Conservation (phyloP, 345 rosid species). For the Corymbia maculata region DNA sequence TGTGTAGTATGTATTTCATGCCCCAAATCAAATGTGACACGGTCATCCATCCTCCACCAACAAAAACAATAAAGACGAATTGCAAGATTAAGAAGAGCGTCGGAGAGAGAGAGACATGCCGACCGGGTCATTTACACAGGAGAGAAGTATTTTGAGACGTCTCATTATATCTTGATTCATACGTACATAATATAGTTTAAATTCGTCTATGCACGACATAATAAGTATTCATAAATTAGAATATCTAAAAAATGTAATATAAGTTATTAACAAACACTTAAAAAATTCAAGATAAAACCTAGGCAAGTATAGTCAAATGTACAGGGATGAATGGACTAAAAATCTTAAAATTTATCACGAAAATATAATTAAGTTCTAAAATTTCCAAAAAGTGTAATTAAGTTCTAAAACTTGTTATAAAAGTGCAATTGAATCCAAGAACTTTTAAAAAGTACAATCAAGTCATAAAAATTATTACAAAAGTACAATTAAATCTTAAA, state of each 20-base stretch:
- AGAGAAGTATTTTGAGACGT: not conserved
- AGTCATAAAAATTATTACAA: too few relatives aligned
- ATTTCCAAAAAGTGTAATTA: too few relatives aligned
- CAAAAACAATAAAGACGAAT: not conserved
- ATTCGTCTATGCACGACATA: not conserved
- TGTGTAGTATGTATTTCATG: not conserved
- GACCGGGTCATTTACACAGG: too few relatives aligned
- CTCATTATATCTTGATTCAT: not conserved
- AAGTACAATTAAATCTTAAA: too few relatives aligned
- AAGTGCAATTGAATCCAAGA: too few relatives aligned
- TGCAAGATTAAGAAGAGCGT: not conserved
- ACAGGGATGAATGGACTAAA: too few relatives aligned
- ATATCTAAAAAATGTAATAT: not conserved
- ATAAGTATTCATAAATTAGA: not conserved
- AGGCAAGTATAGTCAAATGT: not conserved
- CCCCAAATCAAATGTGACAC: not conserved
- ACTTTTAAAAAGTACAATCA: too few relatives aligned
- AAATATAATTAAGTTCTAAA: too few relatives aligned
- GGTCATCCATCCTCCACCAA: not conserved
- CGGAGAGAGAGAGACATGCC: not conserved
- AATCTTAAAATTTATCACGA: too few relatives aligned
- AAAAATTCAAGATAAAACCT: not conserved
- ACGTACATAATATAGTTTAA: accelerated
- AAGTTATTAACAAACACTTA: not conserved
- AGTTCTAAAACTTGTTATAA: too few relatives aligned